A percentile compares a stretch with the other conserved stretches of the same genome.
Evolutionary conservation across 139 green algal species (phyloP).

Genomic region (Tetraselmis chui): DNA sequence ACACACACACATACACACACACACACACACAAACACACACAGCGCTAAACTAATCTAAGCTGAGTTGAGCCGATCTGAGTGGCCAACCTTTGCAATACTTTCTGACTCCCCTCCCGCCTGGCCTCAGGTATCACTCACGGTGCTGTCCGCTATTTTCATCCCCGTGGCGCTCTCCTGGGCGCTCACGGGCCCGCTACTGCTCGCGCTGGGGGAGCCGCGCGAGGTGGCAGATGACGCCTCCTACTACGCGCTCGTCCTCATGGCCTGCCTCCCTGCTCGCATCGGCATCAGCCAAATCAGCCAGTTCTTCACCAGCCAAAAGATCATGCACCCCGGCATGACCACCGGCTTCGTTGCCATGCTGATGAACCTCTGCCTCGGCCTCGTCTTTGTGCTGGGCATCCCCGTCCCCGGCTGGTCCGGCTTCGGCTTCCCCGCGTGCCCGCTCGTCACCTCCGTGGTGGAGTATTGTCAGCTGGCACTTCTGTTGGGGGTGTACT

Average conservation of each 20-base stretch:
- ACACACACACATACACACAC: no score
- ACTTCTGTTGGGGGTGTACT: background rate
- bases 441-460: background rate
- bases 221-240: background rate
- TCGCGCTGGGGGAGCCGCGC: background rate
- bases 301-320: background rate
- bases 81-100: no score
- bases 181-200: background rate
- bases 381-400: background rate
- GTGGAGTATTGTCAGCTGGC: slow-evolving; percentile 3
- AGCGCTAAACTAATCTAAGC: no score
- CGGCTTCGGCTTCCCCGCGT: background rate
- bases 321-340: background rate
- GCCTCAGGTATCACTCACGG: background rate
- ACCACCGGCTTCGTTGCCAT: background rate
- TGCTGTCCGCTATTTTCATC: background rate
- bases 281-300: background rate
- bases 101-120: no score
- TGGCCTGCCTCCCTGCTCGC: background rate
- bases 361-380: background rate
- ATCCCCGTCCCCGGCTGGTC: background rate
- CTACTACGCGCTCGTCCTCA: slow-evolving; percentile 2
- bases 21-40: no score
- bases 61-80: no score
- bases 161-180: background rate